A percentile compares a stretch with the other conserved stretches of the same genome.
Evolutionary conservation across 1,284 basidiomycete genomes (phyloP).

Genomic region (Porogramme epimiltina): DNA sequence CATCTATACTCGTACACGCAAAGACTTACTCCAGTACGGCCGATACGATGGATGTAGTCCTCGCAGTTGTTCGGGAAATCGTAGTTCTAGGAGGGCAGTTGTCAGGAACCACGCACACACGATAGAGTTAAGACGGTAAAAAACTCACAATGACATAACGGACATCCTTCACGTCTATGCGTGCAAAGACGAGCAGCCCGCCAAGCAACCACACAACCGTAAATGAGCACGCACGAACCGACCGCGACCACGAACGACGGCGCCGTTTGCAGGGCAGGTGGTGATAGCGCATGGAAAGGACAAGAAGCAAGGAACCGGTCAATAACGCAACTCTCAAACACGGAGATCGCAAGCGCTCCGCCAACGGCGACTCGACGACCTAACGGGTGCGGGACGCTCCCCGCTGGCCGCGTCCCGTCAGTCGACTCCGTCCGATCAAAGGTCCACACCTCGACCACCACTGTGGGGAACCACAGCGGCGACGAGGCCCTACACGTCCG

Average conservation of each 20-base stretch:
- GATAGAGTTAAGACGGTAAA: neutral
- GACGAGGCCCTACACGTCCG: conserved; percentile 46
- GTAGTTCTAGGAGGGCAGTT: conserved; percentile 68
- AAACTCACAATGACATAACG: conserved; percentile 85
- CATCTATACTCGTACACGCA: neutral
- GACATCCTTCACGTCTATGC: conserved; percentile 91
- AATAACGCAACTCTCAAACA: conserved; percentile 49
- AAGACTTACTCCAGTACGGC: conserved; percentile 76
- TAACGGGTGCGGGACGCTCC: neutral
- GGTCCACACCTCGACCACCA: conserved; percentile 40
- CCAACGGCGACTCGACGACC: conserved; percentile 37
- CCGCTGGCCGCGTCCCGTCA: conserved; percentile 4
- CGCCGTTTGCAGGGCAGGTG: neutral
- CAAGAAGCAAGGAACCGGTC: conserved; percentile 45
- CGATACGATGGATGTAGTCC: conserved; percentile 93
- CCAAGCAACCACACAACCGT: conserved; percentile 35
- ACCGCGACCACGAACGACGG: conserved; percentile 31
- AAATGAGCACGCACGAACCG: conserved; percentile 40
- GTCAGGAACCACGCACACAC: conserved; percentile 26
- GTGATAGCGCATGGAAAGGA: conserved; percentile 26
- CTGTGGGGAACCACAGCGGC: conserved; percentile 24
- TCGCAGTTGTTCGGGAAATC: conserved; percentile 98
- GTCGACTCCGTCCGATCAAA: conserved; percentile 30
- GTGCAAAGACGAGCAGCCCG: conserved; percentile 33
- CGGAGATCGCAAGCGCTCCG: conserved; percentile 56